phyloP scores from a whole-genome alignment of 2,329 filamentous ascomycete genomes.

The Aspergillus novoparasiticus region DNA sequence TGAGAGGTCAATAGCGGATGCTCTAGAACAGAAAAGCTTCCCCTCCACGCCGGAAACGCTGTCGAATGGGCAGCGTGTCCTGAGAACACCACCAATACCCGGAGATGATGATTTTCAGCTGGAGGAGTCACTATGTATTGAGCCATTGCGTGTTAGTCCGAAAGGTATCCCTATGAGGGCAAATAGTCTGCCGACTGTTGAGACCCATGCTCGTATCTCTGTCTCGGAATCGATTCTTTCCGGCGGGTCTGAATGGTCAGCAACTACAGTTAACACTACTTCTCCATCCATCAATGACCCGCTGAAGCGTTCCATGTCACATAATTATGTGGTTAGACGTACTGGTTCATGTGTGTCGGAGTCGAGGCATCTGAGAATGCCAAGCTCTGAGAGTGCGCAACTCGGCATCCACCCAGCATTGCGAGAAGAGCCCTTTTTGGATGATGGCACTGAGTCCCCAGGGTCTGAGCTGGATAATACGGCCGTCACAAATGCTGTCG shows the following conservation, averaged over 20 bases:
- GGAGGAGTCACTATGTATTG: neutral
- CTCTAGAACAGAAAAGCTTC: conserved; percentile 24
- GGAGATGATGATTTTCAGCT: neutral
- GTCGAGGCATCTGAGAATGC: neutral
- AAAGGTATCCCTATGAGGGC: neutral
- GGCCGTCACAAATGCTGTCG: conserved; percentile 20
- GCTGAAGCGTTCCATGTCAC: neutral
- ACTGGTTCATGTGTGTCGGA: neutral
- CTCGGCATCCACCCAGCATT: neutral
- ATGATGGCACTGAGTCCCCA: conserved; percentile 5
- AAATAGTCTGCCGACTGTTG: neutral
- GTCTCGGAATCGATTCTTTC: neutral
- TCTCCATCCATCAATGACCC: neutral
- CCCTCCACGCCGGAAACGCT: neutral
- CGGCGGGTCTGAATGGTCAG: neutral
- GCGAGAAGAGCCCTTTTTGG: conserved; percentile 6
- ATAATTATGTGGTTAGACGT: neutral
- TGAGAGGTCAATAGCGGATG: conserved; percentile 24
- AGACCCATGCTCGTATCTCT: neutral
- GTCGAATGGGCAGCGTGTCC: neutral
- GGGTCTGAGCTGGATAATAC: conserved; percentile 3
- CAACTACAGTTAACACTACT: neutral
- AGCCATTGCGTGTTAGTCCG: neutral
- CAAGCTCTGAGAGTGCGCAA: neutral
- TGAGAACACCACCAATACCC: neutral